A percentile compares a stretch with the other conserved stretches of the same genome.
Conservation (phyloP, 805 yeast species). For the Soucietia sequanensis region DNA sequence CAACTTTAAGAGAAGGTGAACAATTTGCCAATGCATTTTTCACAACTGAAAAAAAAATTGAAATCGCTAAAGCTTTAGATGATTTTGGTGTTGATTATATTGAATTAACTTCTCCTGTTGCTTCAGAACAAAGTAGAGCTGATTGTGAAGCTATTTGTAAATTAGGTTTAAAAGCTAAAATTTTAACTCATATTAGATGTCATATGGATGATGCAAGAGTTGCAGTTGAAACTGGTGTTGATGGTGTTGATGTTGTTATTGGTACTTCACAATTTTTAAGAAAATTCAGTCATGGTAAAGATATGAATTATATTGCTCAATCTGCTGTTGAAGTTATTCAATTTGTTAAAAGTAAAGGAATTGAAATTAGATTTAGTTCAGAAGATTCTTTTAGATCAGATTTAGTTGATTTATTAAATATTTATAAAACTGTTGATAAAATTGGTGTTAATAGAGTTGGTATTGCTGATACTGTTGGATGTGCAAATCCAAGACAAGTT, state of each 20-base stretch:
- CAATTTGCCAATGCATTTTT: slow-evolving; percentile 64
- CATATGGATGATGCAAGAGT: slow-evolving; percentile 61
- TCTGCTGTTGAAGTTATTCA: slow-evolving; percentile 58
- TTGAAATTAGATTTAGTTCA: slow-evolving; percentile 56
- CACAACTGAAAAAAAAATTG: slow-evolving; percentile 53
- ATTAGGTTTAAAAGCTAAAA: slow-evolving; percentile 56
- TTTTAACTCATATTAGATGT: slow-evolving; percentile 59
- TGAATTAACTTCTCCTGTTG: slow-evolving; percentile 60
- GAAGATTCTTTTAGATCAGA: slow-evolving; percentile 63
- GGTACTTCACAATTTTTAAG: slow-evolving; percentile 59
- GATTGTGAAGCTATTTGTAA: slow-evolving; percentile 62
- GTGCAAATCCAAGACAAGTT: slow-evolving; percentile 64
- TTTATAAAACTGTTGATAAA: slow-evolving; percentile 59
- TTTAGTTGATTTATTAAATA: slow-evolving; percentile 56
- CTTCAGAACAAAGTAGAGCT: slow-evolving; percentile 54
- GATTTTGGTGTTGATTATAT: slow-evolving; percentile 63
- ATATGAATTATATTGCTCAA: slow-evolving; percentile 58
- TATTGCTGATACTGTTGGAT: slow-evolving; percentile 63
- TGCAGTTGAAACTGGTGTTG: slow-evolving; percentile 63
- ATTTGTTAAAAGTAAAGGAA: slow-evolving; percentile 58
- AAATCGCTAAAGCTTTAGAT: slow-evolving; percentile 59
- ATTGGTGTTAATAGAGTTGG: slow-evolving; percentile 63
- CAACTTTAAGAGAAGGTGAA: slow-evolving; percentile 63
- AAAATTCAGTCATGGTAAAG: slow-evolving; percentile 59
- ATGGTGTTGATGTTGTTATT: slow-evolving; percentile 60